Evolutionary conservation across 2,329 filamentous ascomycete species (phyloP).

Genomic region (Hysterium pulicare): DNA sequence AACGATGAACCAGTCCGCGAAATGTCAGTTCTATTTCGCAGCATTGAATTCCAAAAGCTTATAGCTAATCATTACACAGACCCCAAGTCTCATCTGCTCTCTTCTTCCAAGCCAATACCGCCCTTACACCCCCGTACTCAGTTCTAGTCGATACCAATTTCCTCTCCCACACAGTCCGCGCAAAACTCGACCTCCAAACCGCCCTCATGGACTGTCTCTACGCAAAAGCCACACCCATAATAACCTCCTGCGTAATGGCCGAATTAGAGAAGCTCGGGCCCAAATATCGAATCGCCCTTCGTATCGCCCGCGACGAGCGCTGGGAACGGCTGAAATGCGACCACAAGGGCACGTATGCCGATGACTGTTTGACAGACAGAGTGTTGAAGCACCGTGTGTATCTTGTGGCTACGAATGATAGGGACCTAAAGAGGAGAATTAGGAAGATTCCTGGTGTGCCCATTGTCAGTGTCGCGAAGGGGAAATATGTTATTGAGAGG

Average conservation of each 20-base stretch:
- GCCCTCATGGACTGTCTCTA: slow-evolving; percentile 93
- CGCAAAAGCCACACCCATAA: slow-evolving; percentile 84
- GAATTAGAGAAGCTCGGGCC: slow-evolving; percentile 85
- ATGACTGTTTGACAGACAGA: slow-evolving; percentile 63
- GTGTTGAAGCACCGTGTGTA: slow-evolving; percentile 48
- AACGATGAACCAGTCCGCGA: slow-evolving; percentile 67
- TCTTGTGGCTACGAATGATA: slow-evolving; percentile 59
- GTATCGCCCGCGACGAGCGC: slow-evolving; percentile 83
- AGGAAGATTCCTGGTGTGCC: slow-evolving; percentile 76
- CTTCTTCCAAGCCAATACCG: slow-evolving; percentile 62
- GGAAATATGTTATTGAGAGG: slow-evolving; percentile 93
- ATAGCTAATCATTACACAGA: slow-evolving; percentile 35
- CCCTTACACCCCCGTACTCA: slow-evolving; percentile 77
- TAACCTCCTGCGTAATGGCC: slow-evolving; percentile 79
- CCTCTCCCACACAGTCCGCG: slow-evolving; percentile 82
- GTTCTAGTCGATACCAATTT: slow-evolving; percentile 62
- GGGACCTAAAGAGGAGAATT: slow-evolving; percentile 65
- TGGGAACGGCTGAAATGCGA: slow-evolving; percentile 85
- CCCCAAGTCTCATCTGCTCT: slow-evolving; percentile 69
- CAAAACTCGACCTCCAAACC: slow-evolving; percentile 82
- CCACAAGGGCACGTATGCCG: slow-evolving; percentile 83
- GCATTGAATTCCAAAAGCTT: slow-evolving; percentile 5
- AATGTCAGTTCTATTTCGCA: slow-evolving; percentile 51
- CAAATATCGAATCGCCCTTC: slow-evolving; percentile 81
- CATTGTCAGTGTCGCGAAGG: slow-evolving; percentile 76